phyloP scores from a whole-genome alignment of 495 filamentous ascomycete species.

The Hypoxylon trugodes region DNA sequence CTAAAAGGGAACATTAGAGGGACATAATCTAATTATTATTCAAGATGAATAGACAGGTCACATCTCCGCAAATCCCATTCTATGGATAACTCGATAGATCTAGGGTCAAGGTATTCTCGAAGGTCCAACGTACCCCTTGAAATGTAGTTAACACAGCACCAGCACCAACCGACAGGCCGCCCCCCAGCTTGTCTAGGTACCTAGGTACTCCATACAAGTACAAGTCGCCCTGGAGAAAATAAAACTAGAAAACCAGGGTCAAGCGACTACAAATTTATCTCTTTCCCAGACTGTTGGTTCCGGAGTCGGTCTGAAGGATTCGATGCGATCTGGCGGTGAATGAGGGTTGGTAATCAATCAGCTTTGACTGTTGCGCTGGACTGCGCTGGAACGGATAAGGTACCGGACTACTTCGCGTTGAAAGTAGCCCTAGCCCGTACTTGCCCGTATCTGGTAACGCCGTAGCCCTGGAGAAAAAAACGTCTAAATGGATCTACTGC shows the following conservation, averaged over 20 bases:
- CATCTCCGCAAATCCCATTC: too few species aligned
- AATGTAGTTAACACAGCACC: too few species aligned
- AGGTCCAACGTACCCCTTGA: too few species aligned
- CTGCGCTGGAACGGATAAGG: slow-evolving; percentile 1
- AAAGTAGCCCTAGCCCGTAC: too few species aligned
- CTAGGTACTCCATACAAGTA: background rate
- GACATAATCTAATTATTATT: too few species aligned
- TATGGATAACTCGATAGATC: too few species aligned
- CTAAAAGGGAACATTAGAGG: background rate
- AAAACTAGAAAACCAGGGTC: slow-evolving; percentile 17
- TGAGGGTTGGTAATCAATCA: slow-evolving; percentile 42
- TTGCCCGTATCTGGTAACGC: background rate
- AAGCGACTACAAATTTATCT: slow-evolving; percentile 12
- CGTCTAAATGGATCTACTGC: slow-evolving; percentile 6
- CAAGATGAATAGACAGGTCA: too few species aligned
- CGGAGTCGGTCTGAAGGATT: slow-evolving; percentile 38
- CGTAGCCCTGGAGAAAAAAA: slow-evolving; percentile 6
- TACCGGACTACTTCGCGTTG: background rate
- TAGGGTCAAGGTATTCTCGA: too few species aligned
- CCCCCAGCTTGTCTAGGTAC: slow-evolving; percentile 1
- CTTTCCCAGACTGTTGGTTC: slow-evolving; percentile 34
- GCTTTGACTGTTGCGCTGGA: slow-evolving; percentile 16
- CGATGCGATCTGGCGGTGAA: slow-evolving; percentile 42
- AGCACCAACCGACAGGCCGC: background rate
- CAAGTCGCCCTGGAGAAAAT: background rate